Percentiles rank a stretch among this genome's conserved stretches.
Evolutionary conservation across 768 basidiomycete genomes (phyloP).

Genomic region (Russula ochroleuca): DNA sequence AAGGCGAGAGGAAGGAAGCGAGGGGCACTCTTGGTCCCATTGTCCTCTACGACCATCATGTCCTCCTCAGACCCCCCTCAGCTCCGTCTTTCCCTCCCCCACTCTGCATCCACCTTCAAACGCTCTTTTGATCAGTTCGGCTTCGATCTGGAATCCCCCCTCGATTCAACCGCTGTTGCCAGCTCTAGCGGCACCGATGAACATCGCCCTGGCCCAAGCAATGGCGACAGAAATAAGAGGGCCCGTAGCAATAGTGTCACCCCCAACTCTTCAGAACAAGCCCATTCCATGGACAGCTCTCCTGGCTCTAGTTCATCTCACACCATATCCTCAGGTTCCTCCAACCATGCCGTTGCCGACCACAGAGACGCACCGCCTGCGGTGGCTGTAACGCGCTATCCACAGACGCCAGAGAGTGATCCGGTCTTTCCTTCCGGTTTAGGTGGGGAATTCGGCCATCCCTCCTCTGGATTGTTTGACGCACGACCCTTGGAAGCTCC

Average conservation of each 20-base stretch:
- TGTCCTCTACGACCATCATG: slow-evolving; percentile 28
- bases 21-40: slow-evolving; percentile 7
- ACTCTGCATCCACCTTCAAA: slow-evolving; percentile 52
- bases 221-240: slow-evolving; percentile 25
- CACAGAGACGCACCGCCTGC: slow-evolving; percentile 12
- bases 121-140: slow-evolving; percentile 56
- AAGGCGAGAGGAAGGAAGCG: background rate
- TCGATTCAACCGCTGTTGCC: slow-evolving; percentile 29
- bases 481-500: slow-evolving; percentile 6
- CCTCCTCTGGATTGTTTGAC: slow-evolving; percentile 9
- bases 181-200: slow-evolving; percentile 32
- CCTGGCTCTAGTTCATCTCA: slow-evolving; percentile 19
- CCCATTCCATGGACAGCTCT: slow-evolving; percentile 15
- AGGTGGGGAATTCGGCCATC: slow-evolving; percentile 2
- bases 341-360: slow-evolving; percentile 10
- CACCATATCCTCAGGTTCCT: slow-evolving; percentile 6
- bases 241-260: slow-evolving; percentile 25
- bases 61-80: slow-evolving; percentile 43
- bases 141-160: slow-evolving; percentile 51
- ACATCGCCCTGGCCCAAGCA: slow-evolving; percentile 25
- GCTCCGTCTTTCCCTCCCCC: slow-evolving; percentile 49
- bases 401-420: slow-evolving; percentile 9
- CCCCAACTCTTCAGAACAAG: slow-evolving; percentile 13
- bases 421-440: slow-evolving; percentile 7
- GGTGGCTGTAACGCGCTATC: slow-evolving; percentile 1